Percentiles rank a stretch among this genome's conserved stretches.
phyloP scores from a whole-genome alignment of 164 flowering plant species.

The Cinnamomum chago region DNA sequence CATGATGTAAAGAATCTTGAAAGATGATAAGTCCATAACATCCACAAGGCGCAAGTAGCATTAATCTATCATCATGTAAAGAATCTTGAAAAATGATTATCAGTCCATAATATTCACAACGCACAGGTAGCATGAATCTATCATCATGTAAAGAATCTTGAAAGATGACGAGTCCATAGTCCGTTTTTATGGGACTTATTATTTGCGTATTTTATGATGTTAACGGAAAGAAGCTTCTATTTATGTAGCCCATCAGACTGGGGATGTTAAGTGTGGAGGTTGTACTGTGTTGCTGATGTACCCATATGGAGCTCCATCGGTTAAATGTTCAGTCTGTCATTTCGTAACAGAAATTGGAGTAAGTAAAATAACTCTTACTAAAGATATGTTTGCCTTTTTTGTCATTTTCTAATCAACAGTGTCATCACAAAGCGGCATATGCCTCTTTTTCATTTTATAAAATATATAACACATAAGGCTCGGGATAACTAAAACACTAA shows the following conservation, averaged over 20 bases:
- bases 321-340: conserved; percentile 64
- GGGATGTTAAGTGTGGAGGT: conserved; percentile 70
- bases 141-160: not conserved
- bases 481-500: too few relatives aligned
- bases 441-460: too few relatives aligned
- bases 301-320: conserved; percentile 71
- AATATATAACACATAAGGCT: too few relatives aligned
- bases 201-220: not conserved
- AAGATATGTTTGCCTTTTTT: not conserved
- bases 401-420: too few relatives aligned
- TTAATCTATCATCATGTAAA: too few relatives aligned
- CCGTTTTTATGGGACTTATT: not conserved
- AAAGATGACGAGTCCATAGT: too few relatives aligned
- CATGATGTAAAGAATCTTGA: not conserved
- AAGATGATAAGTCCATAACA: not conserved
- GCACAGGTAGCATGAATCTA: too few relatives aligned
- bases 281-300: conserved; percentile 82
- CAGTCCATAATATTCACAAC: too few relatives aligned
- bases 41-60: too few relatives aligned
- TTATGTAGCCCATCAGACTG: conserved; percentile 73
- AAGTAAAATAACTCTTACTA: conserved; percentile 5
- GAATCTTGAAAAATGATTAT: too few relatives aligned
- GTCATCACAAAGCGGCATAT: too few relatives aligned
- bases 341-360: conserved; percentile 78
- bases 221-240: not conserved